Evolutionary conservation across 768 basidiomycete genomes (phyloP), one percentile per base, ranked within the genome.

Genomic region (Ramaria rubella): DNA sequence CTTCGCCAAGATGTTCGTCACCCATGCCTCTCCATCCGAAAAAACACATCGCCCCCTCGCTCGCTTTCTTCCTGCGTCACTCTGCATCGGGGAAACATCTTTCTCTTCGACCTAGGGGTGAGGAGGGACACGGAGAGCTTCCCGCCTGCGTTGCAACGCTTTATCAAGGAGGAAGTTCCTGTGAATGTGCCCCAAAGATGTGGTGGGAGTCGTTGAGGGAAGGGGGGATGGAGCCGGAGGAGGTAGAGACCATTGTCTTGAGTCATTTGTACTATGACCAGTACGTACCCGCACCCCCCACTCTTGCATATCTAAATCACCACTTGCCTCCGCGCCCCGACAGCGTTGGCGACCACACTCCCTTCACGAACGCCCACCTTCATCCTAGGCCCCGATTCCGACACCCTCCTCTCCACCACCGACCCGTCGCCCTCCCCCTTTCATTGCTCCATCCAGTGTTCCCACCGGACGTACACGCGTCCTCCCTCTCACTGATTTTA

Each of bases 301-400:
- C 34, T 36, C 34, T 7, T 17, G 34, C 34, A 17, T 7, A 7
- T 17, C 17, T 36, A 7, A 8, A 36, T 36, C 17, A 17, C 7
- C 8, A 17, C 17, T 36, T 36, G 34, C 7, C 17, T 17, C 45
- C n/a, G n/a, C n/a, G n/a, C n/a, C n/a, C n/a, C n/a, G n/a, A 17
- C 40, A 42, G 30, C 65, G 69, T 75, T 38, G 81, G 81, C 1
- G 70, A 83, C 60, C 67, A 72, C 15, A 54, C 61, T 1, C 73
- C 71, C 1, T 83, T 82, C 63, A 65, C 72, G 2, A 72, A 67
- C 12, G 74, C 77, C n/a, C 45, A 70, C 66, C 1, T 77, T 83
- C 62, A 55, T 82, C 45, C 70, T 81, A 1, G 80, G 81, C 2
- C 75, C 63, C 14, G 73, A 64, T 14, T 68, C 70, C 12, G 66